These are phyloP conservation scores for Escovopsis weberi DNA, from an alignment of 2,329 filamentous ascomycete species.

Conservation along the genomic window DNA sequence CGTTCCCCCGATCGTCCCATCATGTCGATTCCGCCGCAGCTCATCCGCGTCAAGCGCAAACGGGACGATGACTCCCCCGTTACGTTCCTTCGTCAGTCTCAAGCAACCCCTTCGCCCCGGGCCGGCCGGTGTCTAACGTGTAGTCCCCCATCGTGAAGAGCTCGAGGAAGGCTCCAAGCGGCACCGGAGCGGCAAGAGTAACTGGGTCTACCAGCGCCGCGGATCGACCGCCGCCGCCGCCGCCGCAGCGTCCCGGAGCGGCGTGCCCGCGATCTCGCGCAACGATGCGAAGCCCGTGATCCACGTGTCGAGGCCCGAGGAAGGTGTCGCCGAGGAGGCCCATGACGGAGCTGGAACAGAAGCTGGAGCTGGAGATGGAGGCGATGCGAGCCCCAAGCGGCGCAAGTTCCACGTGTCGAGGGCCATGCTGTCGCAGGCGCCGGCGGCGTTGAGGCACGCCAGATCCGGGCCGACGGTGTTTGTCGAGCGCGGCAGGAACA, in stretches of 20 bases:
- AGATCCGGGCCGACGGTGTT: conserved; percentile 36
- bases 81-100: conserved; percentile 38
- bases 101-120: conserved; percentile 1
- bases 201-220: conserved; percentile 43
- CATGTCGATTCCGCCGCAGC: conserved; percentile 44
- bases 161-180: conserved; percentile 39
- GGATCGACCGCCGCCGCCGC: conserved; percentile 17
- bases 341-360: no score
- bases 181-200: conserved; percentile 33
- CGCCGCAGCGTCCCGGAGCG: conserved; percentile 5
- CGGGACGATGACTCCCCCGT: conserved; percentile 38
- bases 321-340: conserved; percentile 7
- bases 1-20: no score
- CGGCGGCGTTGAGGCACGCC: conserved; percentile 23
- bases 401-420: conserved; percentile 43
- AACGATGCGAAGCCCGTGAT: conserved; percentile 27
- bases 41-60: conserved; percentile 49
- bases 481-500: conserved; percentile 35
- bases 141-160: conserved; percentile 18
- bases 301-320: conserved; percentile 29
- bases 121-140: conserved; percentile 8
- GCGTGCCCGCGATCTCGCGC: conserved; percentile 5
- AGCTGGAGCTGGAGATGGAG: no score
- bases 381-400: conserved; percentile 17
- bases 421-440: conserved; percentile 23